Evolutionary conservation across 164 flowering plant genomes (phyloP), one percentile per base, ranked within the genome.

Genomic region (Vitis cinerea): DNA sequence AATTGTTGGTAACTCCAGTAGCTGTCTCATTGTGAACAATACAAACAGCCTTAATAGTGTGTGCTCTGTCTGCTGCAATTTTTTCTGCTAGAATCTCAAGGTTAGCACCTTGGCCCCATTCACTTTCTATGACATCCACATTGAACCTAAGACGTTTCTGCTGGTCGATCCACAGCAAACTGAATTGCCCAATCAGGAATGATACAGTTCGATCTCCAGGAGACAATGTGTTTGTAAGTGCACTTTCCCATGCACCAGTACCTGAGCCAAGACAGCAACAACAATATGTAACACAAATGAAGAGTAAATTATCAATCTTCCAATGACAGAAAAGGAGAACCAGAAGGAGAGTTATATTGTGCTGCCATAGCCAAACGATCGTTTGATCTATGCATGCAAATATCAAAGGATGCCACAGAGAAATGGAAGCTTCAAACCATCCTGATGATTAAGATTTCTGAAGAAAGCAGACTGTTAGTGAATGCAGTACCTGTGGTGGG

Each of bases 171-270:
- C 98, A 94, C 6, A 94, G 91, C 84, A 94, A 81, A 74, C 98
- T 91, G 86, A 92, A 94, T 79, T 94, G 99, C 12, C 99, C 99
- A 23, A 92, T 91, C 73, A 92, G 79, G 82, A 94, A 94, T 0
- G 98, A 94, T 1, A 94, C 78, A 54, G 64, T 92, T 37, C 92
- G 80, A 67, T 92, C 98, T 57, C 99, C 96, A 57, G 99, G 99
- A 11, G 99, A 91, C 15, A 94, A 67, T 2, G 97, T 94, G 82
- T 94, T 94, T 56, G 99, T 94, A 50, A 94, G 88, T 27, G 99
- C 96, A 83, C 99, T 94, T 73, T 92, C 99, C 98, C 98, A 94
- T 65, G 98, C 99, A 59, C 99, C 99, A 74, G 98, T 95, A 37
- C 99, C 99, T 95, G 77, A 29, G 72, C 0, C 47, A 62, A 56